phyloP scores from a whole-genome alignment of 75 land plant species.

The Sequoia sempervirens region DNA sequence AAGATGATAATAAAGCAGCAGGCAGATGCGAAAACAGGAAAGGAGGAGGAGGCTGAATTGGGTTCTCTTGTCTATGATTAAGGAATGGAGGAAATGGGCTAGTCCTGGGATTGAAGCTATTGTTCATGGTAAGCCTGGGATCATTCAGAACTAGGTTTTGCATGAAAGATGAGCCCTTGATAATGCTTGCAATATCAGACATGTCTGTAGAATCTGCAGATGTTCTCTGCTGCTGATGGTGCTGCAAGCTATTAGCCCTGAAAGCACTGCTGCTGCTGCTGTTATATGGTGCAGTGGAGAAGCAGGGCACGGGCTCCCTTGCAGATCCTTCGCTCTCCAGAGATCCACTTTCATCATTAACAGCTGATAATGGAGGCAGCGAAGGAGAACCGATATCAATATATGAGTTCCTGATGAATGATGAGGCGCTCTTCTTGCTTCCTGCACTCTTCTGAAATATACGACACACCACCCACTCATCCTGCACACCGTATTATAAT shows the following conservation, averaged over 20 bases:
- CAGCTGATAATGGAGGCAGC: conserved; percentile 42
- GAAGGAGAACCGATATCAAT: conserved; percentile 35
- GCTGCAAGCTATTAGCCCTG: neutral
- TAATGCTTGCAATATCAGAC: conserved; percentile 9
- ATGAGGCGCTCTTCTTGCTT: conserved; percentile 18
- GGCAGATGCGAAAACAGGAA: conserved; percentile 3
- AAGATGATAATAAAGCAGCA: neutral
- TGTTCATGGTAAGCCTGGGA: conserved; percentile 4
- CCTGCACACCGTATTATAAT: conserved; percentile 21
- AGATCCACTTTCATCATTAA: conserved; percentile 44
- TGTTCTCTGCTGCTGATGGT: neutral
- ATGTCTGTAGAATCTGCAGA: neutral
- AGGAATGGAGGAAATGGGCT: conserved; percentile 11
- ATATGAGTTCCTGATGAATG: conserved; percentile 9
- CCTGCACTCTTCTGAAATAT: conserved; percentile 61
- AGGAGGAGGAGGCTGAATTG: neutral
- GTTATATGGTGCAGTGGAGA: conserved; percentile 39
- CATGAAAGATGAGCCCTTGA: conserved; percentile 4
- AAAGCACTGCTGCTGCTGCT: conserved; percentile 6
- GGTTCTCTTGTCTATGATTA: neutral
- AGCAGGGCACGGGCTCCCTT: conserved; percentile 60
- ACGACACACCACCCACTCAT: conserved; percentile 73
- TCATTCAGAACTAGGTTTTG: conserved; percentile 5
- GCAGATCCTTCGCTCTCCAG: conserved; percentile 21
- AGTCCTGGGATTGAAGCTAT: neutral